Evolutionary conservation across 129 eudicot species (phyloP).

Genomic region (Tagetes patula): DNA sequence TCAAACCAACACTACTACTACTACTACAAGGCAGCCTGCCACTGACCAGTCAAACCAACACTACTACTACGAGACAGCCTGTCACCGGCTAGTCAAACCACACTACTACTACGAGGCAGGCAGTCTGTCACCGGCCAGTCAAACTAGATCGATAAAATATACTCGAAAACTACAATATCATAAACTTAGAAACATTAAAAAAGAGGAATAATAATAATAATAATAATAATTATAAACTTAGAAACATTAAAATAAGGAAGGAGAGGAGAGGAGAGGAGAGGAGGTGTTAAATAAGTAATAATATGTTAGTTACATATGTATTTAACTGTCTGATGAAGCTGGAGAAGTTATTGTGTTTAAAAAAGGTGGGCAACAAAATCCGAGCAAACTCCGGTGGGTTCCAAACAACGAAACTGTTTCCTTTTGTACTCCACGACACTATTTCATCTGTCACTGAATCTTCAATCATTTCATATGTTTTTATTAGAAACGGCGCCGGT

Average conservation of each 20-base stretch:
- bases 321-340: slow-evolving; percentile 88
- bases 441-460: slow-evolving; percentile 68
- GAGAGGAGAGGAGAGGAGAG: too few species aligned
- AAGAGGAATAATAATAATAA: neutral
- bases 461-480: slow-evolving; percentile 86
- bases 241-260: too few species aligned
- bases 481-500: slow-evolving; percentile 81
- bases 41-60: too few species aligned
- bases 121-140: neutral
- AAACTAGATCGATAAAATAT: neutral
- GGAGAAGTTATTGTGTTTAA: slow-evolving; percentile 78
- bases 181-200: neutral
- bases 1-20: too few species aligned
- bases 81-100: too few species aligned
- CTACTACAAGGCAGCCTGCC: too few species aligned
- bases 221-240: too few species aligned
- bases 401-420: slow-evolving; percentile 75
- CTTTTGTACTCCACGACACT: slow-evolving; percentile 64
- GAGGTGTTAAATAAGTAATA: too few species aligned
- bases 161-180: neutral
- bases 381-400: slow-evolving; percentile 83
- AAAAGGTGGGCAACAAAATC: slow-evolving; percentile 58
- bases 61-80: too few species aligned
- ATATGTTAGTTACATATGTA: slow-evolving; percentile 51
- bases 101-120: too few species aligned